Evolutionary conservation across 2,329 filamentous ascomycete species (phyloP), one percentile per base, ranked within the genome.

Genomic region (Sclerotinia borealis): DNA sequence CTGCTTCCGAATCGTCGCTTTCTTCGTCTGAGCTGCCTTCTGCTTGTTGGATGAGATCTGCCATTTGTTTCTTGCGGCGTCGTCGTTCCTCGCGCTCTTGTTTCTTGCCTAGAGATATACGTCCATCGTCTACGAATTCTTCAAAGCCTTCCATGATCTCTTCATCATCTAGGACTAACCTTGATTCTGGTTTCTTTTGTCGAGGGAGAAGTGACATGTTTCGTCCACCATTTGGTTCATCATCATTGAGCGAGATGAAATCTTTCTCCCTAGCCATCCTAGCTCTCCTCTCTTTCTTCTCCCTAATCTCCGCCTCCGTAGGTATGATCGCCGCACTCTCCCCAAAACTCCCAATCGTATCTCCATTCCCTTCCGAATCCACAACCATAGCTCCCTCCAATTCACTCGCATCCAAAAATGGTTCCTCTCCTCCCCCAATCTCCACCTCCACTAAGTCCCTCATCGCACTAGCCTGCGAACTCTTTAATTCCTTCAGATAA

Each of bases 131-230:
- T 10, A 95, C 91, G 70, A 91, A 96, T 61, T 93, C 89, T 65
- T 98, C 93, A 70, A 96, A 98, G 0, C 92, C 93, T 77, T 98
- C 95, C 43, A 90, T 91, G 0, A 97, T 83, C 72, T 98, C 92
- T 73, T 98, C 93, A 70, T 98, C 93, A 39, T 97, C 92, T 48
- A 83, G 84, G 7, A 92, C 83, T 2, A 98, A 82, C 1, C 93
- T 84, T 7, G 89, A 90, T 66, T 92, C 83, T 39, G 85, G 83
- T 68, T 89, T 85, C 70, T 87, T 85, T 67, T 85, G 85, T 22
- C 78, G 77, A 59, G 80, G 77, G 2, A 82, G 73, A 1, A 84
- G 77, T 27, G 70, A 74, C 3, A 72, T 54, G 36, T 69, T 61
- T 48, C 64, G 63, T 56, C 68, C 60, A 9, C 76, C 73, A 34